Base-by-base conservation (phyloP, 306 rosid genomes). In the Vigna unguiculata region DNA sequence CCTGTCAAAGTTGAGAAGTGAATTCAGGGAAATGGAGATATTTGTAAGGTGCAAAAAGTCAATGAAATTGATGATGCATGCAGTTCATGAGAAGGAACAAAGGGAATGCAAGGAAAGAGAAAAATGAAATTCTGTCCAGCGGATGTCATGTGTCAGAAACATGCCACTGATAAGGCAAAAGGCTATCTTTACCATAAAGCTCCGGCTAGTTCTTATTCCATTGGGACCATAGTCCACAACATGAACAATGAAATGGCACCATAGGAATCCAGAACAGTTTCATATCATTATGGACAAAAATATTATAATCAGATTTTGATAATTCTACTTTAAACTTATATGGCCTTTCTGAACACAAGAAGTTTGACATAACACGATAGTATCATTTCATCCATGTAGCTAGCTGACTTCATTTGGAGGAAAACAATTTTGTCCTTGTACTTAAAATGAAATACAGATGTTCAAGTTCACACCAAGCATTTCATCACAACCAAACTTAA, bases 1-100 rank as follows among this genome's bases (percentile, higher is more conserved):
- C 98, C 98, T 95, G 91, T 48, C 86, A 80, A 59, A 84, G 53
- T 80, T 77, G 86, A 83, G 71, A 53, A 84, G 82, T 72, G 68
- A 52, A 77, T 78, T 48, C 71, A 72, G 84, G 12, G 63, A 67
- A 47, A 78, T 53, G 57, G 69, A 63, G 60, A 54, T 52, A 62
- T 59, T 80, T 49, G 61, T 57, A 38, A 75, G 30, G 52, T 54
- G 60, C 21, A 69, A 13, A 63, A 63, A 75, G 45, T 14, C 60
- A 12, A 19, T 34, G 63, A 70, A 59, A 71, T 36, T 20, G 67
- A 79, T 16, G 71, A 62, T 64, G 62, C 65, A 62, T 64, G 62
- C 65, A 78, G 71, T n/a, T 19, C 41, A 65, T 34, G 71, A 52
- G 53, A 19, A 49, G 11, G 59, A 47, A 69, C 75, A 75, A 32